These are phyloP conservation scores for Zea luxurians DNA, from an alignment of 176 grass and related monocot species.

Conservation along the genomic window DNA sequence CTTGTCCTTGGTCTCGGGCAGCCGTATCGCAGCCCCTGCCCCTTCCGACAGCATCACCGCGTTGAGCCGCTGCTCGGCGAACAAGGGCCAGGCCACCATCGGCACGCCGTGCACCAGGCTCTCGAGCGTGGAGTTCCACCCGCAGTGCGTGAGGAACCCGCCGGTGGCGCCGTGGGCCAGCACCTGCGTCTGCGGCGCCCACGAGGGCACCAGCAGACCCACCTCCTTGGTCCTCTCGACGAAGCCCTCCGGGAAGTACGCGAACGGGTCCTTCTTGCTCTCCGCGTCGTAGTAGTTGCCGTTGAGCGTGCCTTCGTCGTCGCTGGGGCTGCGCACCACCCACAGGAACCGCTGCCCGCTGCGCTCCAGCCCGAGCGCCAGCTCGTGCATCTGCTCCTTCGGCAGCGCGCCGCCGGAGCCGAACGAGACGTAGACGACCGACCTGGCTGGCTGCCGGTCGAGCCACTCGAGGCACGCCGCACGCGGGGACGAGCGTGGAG, in stretches of 20 bases:
- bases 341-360: neutral
- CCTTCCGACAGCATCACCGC: constrained; percentile 43
- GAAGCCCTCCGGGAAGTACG: neutral
- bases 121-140: constrained; percentile 62
- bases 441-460: constrained; percentile 20
- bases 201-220: neutral
- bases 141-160: constrained; percentile 58
- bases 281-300: too few relatives aligned
- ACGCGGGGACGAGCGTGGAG: too few relatives aligned
- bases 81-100: constrained; percentile 57
- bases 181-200: neutral
- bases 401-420: neutral
- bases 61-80: constrained; percentile 55
- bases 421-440: neutral
- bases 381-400: neutral
- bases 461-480: constrained; percentile 57
- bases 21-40: constrained; percentile 19
- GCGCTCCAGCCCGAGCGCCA: neutral
- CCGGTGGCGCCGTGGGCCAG: neutral
- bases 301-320: neutral
- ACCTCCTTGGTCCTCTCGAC: neutral
- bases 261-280: neutral
- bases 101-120: constrained; percentile 49
- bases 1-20: neutral
- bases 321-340: neutral